Base-by-base conservation (phyloP, 2,329 filamentous ascomycete genomes). In the Laburnicola sp. region DNA sequence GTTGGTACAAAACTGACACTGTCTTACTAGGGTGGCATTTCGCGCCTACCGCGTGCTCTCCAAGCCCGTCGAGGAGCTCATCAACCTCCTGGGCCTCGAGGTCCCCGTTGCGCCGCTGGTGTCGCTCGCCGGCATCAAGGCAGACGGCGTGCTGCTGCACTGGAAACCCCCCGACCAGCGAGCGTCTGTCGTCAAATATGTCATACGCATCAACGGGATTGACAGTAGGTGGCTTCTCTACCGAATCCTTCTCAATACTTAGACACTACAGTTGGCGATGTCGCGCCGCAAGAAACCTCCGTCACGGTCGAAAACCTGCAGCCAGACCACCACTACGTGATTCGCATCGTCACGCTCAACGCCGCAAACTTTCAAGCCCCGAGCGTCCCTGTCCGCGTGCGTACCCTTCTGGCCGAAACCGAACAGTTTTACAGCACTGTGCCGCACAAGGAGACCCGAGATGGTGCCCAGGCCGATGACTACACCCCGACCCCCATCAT, bases 181-280 rank as follows among this genome's bases (percentile, higher is more conserved):
- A 37, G 79, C 81, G 55, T 82, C 88, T 2, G 88, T 95, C 47
- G 82, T 91, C 46, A 95, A 92, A 75, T 94, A 96, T 69, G 82
- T 93, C 39, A 90, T 99, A 45, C 90, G 96, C 70, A 86, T 99
- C 58, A 97, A 99, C 73, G 93, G 93, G 36, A 86, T 93, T 37
- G 90, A 91, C 76, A 89, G 90, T 94, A 74, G 72, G 85, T 56
- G 40, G 45, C 32, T 35, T 51, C 5, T 4, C 32, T 9, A 23
- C 4, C 3, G 9, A 11, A 30, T 30, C 50, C 11, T 39, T 10
- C 43, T 23, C 41, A 23, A 68, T 44, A 32, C 57, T 58, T 27
- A 58, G 45, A 38, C 35, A 6, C 45, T 57, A 57, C 68, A 91
- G 89, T 97, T 58, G 94, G 92, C 63, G 90, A 96, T 66, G 90